phyloP scores from a whole-genome alignment of 176 grass and related monocot genomes.

The Aegilops longissima region DNA sequence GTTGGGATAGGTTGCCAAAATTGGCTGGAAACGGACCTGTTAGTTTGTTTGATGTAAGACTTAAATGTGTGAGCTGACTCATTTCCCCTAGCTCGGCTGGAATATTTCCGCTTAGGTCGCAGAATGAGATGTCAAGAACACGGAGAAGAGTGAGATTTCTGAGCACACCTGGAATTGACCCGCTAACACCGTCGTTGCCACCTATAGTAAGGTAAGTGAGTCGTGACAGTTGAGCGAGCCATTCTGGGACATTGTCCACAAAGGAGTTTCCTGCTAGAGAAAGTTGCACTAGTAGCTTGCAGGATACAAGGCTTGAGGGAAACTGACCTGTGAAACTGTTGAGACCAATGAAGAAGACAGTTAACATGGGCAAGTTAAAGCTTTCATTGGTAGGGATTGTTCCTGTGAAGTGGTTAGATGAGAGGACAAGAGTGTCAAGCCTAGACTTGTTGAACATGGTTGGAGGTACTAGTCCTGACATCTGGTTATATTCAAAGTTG shows the following conservation, averaged over 20 bases:
- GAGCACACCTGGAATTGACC: background rate
- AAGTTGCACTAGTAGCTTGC: background rate
- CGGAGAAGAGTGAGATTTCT: background rate
- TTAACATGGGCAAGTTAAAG: slow-evolving; percentile 3
- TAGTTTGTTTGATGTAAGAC: background rate
- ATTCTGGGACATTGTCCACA: background rate
- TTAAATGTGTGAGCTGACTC: background rate
- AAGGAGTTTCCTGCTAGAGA: background rate
- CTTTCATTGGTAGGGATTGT: background rate
- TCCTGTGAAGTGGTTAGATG: background rate
- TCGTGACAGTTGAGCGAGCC: background rate
- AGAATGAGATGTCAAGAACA: background rate
- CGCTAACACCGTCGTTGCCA: background rate
- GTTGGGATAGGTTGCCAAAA: background rate
- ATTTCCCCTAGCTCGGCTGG: background rate
- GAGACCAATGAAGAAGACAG: background rate
- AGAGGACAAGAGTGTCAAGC: background rate
- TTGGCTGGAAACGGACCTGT: background rate
- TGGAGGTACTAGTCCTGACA: background rate
- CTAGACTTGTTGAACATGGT: background rate
- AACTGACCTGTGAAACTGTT: background rate
- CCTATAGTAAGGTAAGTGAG: background rate
- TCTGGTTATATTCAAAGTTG: background rate
- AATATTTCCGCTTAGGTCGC: background rate
- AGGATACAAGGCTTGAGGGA: background rate